Percentiles rank a stretch among this genome's conserved stretches.
Evolutionary conservation across 495 filamentous ascomycete species (phyloP).

Genomic region (Neurospora sp.): DNA sequence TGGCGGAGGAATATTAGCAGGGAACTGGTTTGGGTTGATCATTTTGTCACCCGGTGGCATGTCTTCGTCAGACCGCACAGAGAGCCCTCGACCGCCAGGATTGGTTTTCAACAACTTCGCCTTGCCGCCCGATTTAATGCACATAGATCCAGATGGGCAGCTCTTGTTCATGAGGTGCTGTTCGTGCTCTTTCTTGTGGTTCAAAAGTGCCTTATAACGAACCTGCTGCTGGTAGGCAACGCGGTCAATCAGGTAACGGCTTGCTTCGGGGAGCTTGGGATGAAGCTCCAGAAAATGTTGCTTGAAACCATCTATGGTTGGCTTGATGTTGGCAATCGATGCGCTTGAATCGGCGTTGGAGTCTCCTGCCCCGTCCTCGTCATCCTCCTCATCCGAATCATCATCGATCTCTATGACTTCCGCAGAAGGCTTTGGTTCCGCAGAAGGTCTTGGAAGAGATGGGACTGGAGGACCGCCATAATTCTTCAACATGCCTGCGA

Average conservation of each 20-base stretch:
- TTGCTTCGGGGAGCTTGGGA: conserved; percentile 35
- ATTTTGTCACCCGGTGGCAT: conserved; percentile 54
- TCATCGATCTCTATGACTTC: conserved; percentile 16
- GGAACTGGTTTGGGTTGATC: conserved; percentile 60
- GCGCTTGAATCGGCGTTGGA: conserved; percentile 35
- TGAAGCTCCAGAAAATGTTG: conserved; percentile 64
- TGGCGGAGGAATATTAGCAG: conserved; percentile 70
- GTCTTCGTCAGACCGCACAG: conserved; percentile 27
- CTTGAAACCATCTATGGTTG: conserved; percentile 69
- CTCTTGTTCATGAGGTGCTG: conserved; percentile 39
- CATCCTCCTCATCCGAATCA: conserved; percentile 38
- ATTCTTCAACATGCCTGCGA: conserved; percentile 41
- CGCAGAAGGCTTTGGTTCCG: conserved; percentile 23
- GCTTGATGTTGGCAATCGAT: conserved; percentile 48
- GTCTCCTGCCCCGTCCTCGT: conserved; percentile 40
- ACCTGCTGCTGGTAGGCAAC: conserved; percentile 70
- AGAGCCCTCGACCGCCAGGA: conserved; percentile 13
- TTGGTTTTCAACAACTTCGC: conserved; percentile 32
- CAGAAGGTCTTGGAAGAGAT: conserved; percentile 33
- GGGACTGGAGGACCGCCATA: conserved; percentile 51
- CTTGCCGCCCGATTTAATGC: conserved; percentile 53
- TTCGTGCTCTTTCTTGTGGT: conserved; percentile 60
- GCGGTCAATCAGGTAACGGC: conserved; percentile 65
- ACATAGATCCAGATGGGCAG: conserved; percentile 53
- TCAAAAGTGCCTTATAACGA: conserved; percentile 71